phyloP scores from a whole-genome alignment of 805 yeast genomes.

The Ogataea naganishii region DNA sequence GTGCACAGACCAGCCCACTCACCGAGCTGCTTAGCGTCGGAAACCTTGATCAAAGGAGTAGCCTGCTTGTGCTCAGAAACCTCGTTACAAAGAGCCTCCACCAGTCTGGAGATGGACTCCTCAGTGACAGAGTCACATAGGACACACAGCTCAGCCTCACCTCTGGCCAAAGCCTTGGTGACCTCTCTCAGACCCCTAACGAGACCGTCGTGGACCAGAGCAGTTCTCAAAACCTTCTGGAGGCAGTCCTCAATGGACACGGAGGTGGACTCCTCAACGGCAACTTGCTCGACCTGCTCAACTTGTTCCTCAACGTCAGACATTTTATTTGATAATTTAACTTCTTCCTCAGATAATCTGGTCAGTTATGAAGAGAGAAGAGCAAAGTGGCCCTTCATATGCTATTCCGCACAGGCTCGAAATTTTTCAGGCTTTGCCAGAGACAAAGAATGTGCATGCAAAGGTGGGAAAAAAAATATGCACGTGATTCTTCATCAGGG shows the following conservation, averaged over 20 bases:
- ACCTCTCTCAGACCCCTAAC: conserved; percentile 99
- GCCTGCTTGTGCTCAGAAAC: conserved; percentile 78
- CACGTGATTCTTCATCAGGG: too few relatives aligned
- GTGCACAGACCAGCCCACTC: conserved; percentile 99
- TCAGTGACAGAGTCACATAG: conserved; percentile 98
- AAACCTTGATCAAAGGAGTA: conserved; percentile 97
- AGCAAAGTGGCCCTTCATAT: too few relatives aligned
- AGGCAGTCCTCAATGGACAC: conserved; percentile 97
- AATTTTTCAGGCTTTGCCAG: too few relatives aligned
- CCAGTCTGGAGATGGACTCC: conserved; percentile 91
- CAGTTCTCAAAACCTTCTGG: conserved; percentile 95
- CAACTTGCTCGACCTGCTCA: conserved; percentile 68
- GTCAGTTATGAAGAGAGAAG: too few relatives aligned
- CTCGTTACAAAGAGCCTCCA: conserved; percentile 99
- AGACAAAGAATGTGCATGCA: too few relatives aligned
- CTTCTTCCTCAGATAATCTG: conserved; percentile 34
- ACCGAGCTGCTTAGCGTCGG: conserved; percentile 99
- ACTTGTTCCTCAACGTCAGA: conserved; percentile 91
- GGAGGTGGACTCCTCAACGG: conserved; percentile 77
- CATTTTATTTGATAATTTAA: conserved; percentile 31
- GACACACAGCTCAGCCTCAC: conserved; percentile 97
- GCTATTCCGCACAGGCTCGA: too few relatives aligned
- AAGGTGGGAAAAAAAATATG: too few relatives aligned
- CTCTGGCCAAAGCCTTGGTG: conserved; percentile 94
- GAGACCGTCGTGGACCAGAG: conserved; percentile 98